Evolutionary conservation across 139 green algal genomes (phyloP).

Genomic region (Closterium sp.): DNA sequence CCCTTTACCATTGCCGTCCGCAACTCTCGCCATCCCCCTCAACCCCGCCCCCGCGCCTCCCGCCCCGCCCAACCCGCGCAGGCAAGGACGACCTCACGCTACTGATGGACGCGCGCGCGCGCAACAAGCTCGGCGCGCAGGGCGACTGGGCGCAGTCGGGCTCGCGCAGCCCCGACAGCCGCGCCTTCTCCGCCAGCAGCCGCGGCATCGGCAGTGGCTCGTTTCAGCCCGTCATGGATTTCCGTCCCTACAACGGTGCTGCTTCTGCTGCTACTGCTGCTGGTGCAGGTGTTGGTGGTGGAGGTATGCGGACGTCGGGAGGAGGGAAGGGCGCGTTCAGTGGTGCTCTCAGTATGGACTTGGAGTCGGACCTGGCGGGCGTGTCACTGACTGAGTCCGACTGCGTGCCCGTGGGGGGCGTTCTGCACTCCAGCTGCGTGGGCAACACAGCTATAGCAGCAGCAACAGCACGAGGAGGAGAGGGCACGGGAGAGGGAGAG

Average conservation of each 20-base stretch:
- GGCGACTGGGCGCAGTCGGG: neutral
- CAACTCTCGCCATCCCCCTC: neutral
- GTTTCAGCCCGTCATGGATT: neutral
- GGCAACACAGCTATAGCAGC: neutral
- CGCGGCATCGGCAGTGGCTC: no score
- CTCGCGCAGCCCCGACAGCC: neutral
- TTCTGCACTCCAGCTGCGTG: neutral
- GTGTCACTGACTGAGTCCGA: neutral
- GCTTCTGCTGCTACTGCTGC: neutral
- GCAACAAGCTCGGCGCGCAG: neutral
- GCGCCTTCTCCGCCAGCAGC: neutral
- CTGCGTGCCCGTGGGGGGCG: neutral
- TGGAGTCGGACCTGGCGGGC: neutral
- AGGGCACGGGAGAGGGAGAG: neutral
- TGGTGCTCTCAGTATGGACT: neutral
- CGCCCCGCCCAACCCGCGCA: neutral
- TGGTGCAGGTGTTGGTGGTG: neutral
- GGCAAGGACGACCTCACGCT: neutral
- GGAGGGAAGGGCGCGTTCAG: neutral
- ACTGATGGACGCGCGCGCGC: neutral
- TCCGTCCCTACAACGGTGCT: neutral
- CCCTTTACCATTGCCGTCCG: no score
- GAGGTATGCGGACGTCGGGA: neutral
- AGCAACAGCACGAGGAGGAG: neutral
- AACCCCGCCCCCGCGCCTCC: neutral